Evolutionary conservation across 2,329 filamentous ascomycete genomes (phyloP), one percentile per base, ranked within the genome.

Genomic region (Epichloe glyceriae): DNA sequence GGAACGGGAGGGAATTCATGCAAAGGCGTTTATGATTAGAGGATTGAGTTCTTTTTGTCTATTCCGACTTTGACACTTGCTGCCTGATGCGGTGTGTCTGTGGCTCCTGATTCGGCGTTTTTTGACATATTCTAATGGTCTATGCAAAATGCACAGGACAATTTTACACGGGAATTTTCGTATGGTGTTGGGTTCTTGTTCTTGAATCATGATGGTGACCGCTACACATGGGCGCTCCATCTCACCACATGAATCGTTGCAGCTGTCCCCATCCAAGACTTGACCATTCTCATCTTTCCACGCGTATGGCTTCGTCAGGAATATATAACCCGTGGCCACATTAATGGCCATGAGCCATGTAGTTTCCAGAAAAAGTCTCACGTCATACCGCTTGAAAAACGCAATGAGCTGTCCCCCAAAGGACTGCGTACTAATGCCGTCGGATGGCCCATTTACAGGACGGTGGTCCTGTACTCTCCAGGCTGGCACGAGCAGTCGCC

Each of bases 221-320:
- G 30, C 30, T 30, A 30, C 30, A 17, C 19, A n/a, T 8, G 6
- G 14, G n/a, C 10, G 2, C 26, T 19, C 14, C 10, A n/a, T 8
- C 3, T 62, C 67, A 89, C 86, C 86, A 94, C 80, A 94, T 86
- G 63, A 94, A 94, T 49, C 87, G 75, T 70, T 93, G 87, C 53
- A 80, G 64, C 17, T 70, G 70, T 3, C 80, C 0, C 61, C 70
- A 44, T 82, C 78, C 34, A 79, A 69, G 3, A 78, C 44, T 5
- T 60, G 66, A 8, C 78, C 79, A 26, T 76, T 70, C 49, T 72
- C 70, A 1, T 69, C 65, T 56, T 62, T 66, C 86, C 88, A 93
- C 50, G 74, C 65, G 55, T 87, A 93, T 0, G 80, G 81, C 59
- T 74, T 73, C 51, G 72, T 72, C 49, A 93, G 62, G 62, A 93